Conservation (phyloP, 495 filamentous ascomycete genomes). For the Geopyxis carbonaria region DNA sequence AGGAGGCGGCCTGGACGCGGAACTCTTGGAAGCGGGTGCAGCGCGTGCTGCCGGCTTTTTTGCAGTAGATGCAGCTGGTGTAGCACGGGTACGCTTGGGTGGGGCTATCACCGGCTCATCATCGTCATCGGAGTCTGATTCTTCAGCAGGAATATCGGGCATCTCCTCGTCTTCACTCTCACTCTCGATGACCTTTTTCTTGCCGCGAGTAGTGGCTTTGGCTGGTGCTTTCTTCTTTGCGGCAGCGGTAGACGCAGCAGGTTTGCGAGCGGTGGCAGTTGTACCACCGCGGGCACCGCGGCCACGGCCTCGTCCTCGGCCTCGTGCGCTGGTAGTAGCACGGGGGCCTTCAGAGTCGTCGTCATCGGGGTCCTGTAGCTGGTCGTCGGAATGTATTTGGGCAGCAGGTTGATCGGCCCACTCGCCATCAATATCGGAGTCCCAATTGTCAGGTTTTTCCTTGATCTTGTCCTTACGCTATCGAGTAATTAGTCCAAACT, state of each 20-base stretch:
- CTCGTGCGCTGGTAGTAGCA: slow-evolving; percentile 22
- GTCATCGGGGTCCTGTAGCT: slow-evolving; percentile 24
- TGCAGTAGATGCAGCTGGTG: slow-evolving; percentile 31
- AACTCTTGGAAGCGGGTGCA: slow-evolving; percentile 25
- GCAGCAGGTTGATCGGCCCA: slow-evolving; percentile 72
- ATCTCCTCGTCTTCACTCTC: slow-evolving; percentile 47
- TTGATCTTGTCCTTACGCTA: slow-evolving; percentile 48
- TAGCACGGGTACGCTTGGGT: slow-evolving; percentile 35
- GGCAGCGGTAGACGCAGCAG: slow-evolving; percentile 24
- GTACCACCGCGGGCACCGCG: slow-evolving; percentile 26
- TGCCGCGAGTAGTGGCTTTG: slow-evolving; percentile 33
- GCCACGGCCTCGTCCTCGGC: slow-evolving; percentile 35
- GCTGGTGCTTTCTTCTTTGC: slow-evolving; percentile 28
- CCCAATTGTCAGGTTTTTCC: slow-evolving; percentile 64
- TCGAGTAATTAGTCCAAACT: slow-evolving; percentile 10
- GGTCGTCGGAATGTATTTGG: slow-evolving; percentile 35
- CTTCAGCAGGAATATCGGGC: slow-evolving; percentile 34
- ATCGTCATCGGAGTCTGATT: slow-evolving; percentile 26
- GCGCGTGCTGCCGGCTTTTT: slow-evolving; percentile 28
- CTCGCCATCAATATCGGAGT: slow-evolving; percentile 63
- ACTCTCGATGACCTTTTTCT: slow-evolving; percentile 38
- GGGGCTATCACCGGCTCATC: slow-evolving; percentile 44
- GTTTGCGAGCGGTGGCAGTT: slow-evolving; percentile 29
- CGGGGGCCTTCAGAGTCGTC: slow-evolving; percentile 13
- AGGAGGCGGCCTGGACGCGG: slow-evolving; percentile 24